Evolutionary conservation across 2,329 filamentous ascomycete species (phyloP).

Genomic region (Aspergillus sp.): DNA sequence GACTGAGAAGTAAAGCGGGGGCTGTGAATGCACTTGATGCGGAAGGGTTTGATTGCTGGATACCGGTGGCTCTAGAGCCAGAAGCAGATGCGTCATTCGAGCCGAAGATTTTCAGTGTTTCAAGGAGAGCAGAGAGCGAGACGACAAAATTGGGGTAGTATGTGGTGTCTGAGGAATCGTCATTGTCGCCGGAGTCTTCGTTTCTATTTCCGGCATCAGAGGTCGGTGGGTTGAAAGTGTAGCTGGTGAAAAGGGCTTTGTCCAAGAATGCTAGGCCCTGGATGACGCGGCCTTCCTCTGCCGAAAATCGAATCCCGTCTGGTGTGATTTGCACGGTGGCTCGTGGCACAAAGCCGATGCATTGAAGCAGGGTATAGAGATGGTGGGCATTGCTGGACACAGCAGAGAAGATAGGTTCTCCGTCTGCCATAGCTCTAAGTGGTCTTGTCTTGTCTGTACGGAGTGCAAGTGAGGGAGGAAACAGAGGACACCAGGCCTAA

Average conservation of each 20-base stretch:
- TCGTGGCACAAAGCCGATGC: slow-evolving; percentile 57
- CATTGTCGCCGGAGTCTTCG: slow-evolving; percentile 26
- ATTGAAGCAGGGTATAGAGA: slow-evolving; percentile 56
- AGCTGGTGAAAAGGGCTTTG: slow-evolving; percentile 82
- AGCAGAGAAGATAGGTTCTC: slow-evolving; percentile 51
- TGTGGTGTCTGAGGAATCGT: slow-evolving; percentile 31
- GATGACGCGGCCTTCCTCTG: slow-evolving; percentile 84
- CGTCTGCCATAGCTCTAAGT: slow-evolving; percentile 10
- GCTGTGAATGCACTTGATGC: slow-evolving; percentile 73
- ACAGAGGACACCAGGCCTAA: slow-evolving; percentile 9
- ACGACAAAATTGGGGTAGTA: slow-evolving; percentile 72
- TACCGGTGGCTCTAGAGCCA: slow-evolving; percentile 19
- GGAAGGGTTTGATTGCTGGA: slow-evolving; percentile 33
- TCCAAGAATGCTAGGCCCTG: slow-evolving; percentile 87
- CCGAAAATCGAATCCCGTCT: slow-evolving; percentile 80
- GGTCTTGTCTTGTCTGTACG: slow-evolving; percentile 3
- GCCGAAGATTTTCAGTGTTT: slow-evolving; percentile 93
- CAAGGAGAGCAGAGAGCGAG: slow-evolving; percentile 78
- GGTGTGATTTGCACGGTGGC: slow-evolving; percentile 70
- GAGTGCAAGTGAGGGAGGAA: slow-evolving; percentile 4
- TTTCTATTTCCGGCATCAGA: slow-evolving; percentile 13
- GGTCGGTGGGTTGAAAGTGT: slow-evolving; percentile 57
- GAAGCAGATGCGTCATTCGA: slow-evolving; percentile 57
- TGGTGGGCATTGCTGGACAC: slow-evolving; percentile 60
- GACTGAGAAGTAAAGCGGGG: slow-evolving; percentile 75